phyloP scores from a whole-genome alignment of 176 grass and related monocot genomes.

The Musa schizocarpa region DNA sequence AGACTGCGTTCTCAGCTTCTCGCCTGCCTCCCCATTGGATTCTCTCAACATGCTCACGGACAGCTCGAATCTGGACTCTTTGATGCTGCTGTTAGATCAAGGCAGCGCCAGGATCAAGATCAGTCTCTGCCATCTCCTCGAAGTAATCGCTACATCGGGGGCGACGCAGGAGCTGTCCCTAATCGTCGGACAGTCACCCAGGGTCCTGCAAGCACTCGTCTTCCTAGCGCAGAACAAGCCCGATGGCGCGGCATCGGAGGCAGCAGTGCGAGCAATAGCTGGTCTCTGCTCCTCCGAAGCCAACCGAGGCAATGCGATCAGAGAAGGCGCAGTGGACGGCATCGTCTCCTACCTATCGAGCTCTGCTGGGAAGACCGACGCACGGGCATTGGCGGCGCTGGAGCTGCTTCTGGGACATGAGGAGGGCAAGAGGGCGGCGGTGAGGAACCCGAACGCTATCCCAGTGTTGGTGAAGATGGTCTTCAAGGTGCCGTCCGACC shows the following conservation, averaged over 20 bases:
- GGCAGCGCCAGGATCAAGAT: conserved; percentile 36
- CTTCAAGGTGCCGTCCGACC: conserved; percentile 57
- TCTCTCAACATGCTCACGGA: conserved; percentile 58
- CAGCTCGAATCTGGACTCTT: conserved; percentile 33
- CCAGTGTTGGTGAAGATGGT: conserved; percentile 52
- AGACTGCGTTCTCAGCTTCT: conserved; percentile 56
- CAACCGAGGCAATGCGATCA: conserved; percentile 39
- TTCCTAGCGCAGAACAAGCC: conserved; percentile 29
- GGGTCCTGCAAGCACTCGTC: conserved; percentile 44
- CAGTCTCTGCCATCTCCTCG: conserved; percentile 50
- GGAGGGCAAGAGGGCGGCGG: conserved; percentile 33
- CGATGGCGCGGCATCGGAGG: conserved; percentile 25
- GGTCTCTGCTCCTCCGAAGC: conserved; percentile 38
- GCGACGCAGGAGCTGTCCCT: conserved; percentile 39
- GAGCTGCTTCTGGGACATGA: conserved; percentile 40
- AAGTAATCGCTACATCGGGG: conserved; percentile 39
- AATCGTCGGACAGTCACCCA: conserved; percentile 32
- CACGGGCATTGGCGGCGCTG: conserved; percentile 42
- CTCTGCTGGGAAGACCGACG: conserved; percentile 1
- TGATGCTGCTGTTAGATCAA: conserved; percentile 38
- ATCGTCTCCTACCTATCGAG: conserved; percentile 46
- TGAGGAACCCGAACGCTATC: conserved; percentile 27
- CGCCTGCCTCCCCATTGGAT: conserved; percentile 35
- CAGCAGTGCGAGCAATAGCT: conserved; percentile 41
- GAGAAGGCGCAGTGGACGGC: conserved; percentile 41